Conservation (phyloP, 805 yeast genomes). For the Ogataea populi-albae region DNA sequence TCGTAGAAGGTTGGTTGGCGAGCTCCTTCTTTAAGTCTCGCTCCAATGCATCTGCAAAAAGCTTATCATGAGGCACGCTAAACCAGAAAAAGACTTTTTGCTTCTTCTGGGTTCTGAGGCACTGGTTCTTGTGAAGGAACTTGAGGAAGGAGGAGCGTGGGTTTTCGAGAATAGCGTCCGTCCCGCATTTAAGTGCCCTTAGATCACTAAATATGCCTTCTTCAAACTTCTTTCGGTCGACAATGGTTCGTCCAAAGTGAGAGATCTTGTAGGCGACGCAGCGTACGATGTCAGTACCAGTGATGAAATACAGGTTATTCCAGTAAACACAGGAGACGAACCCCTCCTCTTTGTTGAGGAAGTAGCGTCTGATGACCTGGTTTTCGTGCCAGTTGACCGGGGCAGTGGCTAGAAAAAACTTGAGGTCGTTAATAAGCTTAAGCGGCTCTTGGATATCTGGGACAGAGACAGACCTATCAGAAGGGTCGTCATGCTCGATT, state of each 20-base stretch:
- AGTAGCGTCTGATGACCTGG: slow-evolving; percentile 83
- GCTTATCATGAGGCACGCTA: slow-evolving; percentile 88
- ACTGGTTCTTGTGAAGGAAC: slow-evolving; percentile 79
- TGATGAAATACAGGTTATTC: slow-evolving; percentile 84
- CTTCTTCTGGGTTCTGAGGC: slow-evolving; percentile 91
- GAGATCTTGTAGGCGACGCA: slow-evolving; percentile 85
- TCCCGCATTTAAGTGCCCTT: slow-evolving; percentile 79
- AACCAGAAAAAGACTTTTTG: slow-evolving; percentile 98
- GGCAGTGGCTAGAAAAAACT: slow-evolving; percentile 86
- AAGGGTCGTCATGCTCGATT: background rate
- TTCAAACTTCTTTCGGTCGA: slow-evolving; percentile 90
- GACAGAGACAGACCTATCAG: slow-evolving; percentile 2
- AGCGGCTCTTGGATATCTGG: slow-evolving; percentile 56
- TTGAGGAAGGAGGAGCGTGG: slow-evolving; percentile 84
- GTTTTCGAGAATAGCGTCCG: slow-evolving; percentile 81
- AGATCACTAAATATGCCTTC: slow-evolving; percentile 94
- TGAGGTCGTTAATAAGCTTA: slow-evolving; percentile 68
- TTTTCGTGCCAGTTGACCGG: slow-evolving; percentile 92
- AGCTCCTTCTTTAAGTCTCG: slow-evolving; percentile 83
- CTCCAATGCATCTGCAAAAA: slow-evolving; percentile 91
- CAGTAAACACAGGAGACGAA: slow-evolving; percentile 91
- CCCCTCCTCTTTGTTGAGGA: slow-evolving; percentile 83
- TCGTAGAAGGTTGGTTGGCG: slow-evolving; percentile 60
- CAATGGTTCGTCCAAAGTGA: slow-evolving; percentile 81
- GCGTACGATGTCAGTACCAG: slow-evolving; percentile 95